A percentile compares a stretch with the other conserved stretches of the same genome.
These are phyloP conservation scores for Agarophyton chilense DNA, from an alignment of 23 red algal genomes.

Conservation along the genomic window DNA sequence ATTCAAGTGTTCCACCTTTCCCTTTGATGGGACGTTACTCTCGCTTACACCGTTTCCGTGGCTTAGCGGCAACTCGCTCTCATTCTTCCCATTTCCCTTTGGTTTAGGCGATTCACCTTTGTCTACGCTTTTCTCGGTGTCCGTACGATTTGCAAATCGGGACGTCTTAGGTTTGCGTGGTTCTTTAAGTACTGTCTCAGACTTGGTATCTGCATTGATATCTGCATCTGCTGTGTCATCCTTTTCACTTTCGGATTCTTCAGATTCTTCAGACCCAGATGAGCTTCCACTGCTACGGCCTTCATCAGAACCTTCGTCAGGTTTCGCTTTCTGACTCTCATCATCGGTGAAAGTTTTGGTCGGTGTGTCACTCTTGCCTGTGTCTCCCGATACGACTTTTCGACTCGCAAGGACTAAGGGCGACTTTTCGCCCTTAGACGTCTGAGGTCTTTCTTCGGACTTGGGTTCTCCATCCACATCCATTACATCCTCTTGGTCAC, in stretches of 20 bases:
- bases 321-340: neutral
- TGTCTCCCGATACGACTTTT: neutral
- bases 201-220: too few relatives aligned
- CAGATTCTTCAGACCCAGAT: constrained; percentile 1
- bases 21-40: neutral
- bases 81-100: neutral
- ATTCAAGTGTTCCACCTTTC: neutral
- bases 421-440: neutral
- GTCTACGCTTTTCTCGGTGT: neutral
- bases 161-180: constrained; percentile 2
- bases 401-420: neutral
- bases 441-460: neutral
- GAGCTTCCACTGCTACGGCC: neutral
- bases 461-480: neutral
- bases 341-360: neutral
- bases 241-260: neutral
- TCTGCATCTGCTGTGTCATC: neutral
- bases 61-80: neutral
- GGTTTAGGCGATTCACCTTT: neutral
- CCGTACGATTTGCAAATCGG: neutral
- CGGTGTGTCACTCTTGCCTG: neutral
- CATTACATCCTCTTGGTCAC: neutral
- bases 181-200: neutral
- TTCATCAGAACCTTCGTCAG: neutral
- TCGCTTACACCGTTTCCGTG: neutral